Evolutionary conservation across 2,329 filamentous ascomycete genomes (phyloP).

Genomic region (Rutstroemia sp.): DNA sequence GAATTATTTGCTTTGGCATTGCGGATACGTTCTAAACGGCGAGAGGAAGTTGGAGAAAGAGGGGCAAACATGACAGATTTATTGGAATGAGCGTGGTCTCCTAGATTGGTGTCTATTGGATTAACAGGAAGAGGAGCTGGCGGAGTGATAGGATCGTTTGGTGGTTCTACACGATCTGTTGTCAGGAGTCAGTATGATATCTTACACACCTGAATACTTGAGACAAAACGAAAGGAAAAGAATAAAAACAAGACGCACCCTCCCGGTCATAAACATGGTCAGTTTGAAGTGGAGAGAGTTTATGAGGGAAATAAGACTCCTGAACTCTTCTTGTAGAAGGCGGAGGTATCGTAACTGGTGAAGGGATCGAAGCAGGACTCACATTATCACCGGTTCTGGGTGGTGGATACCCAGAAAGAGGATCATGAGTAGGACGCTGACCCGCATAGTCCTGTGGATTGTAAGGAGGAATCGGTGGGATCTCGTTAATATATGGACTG

Average conservation of each 20-base stretch:
- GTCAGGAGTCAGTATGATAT: background rate
- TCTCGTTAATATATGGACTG: slow-evolving; percentile 19
- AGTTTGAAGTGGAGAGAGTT: slow-evolving; percentile 19
- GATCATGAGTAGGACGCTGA: slow-evolving; percentile 17
- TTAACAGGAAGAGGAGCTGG: background rate
- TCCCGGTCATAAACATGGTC: slow-evolving; percentile 19
- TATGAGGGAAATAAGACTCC: slow-evolving; percentile 22
- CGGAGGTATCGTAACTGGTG: slow-evolving; percentile 9
- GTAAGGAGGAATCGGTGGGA: slow-evolving; percentile 24
- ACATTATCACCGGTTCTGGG: slow-evolving; percentile 28
- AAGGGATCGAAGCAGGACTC: slow-evolving; percentile 24
- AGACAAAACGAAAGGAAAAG: background rate
- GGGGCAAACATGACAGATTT: slow-evolving; percentile 29
- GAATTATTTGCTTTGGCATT: slow-evolving; percentile 3
- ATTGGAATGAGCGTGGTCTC: slow-evolving; percentile 4
- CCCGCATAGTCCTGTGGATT: slow-evolving; percentile 27
- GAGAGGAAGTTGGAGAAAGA: slow-evolving; percentile 25
- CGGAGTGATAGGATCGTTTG: background rate
- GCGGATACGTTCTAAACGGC: slow-evolving; percentile 7
- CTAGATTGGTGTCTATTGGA: background rate
- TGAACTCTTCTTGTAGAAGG: slow-evolving; percentile 12
- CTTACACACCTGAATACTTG: background rate
- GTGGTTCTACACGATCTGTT: slow-evolving; percentile 3
- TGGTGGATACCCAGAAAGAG: slow-evolving; percentile 17
- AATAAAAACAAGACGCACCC: slow-evolving; percentile 12